Conservation (phyloP, 2,329 filamentous ascomycete species). For the Colletotrichum sp. region DNA sequence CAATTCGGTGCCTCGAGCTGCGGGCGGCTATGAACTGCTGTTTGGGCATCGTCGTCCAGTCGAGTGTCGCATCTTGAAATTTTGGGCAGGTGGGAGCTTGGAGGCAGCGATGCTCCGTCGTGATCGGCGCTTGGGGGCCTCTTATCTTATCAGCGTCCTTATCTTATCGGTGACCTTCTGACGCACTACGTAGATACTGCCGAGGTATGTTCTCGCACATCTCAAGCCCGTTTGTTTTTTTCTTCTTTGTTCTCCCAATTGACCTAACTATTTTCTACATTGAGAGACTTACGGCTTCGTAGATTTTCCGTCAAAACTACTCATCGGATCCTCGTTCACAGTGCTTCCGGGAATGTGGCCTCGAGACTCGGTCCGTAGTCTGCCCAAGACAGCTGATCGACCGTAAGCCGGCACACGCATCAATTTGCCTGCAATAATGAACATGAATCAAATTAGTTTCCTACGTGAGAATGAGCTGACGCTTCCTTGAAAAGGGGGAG, state of each 20-base stretch:
- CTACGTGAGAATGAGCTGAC: neutral
- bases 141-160: neutral
- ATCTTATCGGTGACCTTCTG: neutral
- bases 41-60: neutral
- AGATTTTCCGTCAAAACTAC: neutral
- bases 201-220: neutral
- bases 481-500: neutral
- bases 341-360: neutral
- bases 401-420: neutral
- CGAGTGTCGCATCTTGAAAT: neutral
- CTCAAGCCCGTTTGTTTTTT: too few relatives aligned
- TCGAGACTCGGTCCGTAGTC: neutral
- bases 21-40: constrained; percentile 49
- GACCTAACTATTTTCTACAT: accelerated
- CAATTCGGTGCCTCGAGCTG: constrained; percentile 57
- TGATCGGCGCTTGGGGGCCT: neutral
- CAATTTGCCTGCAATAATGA: neutral
- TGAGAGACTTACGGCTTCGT: neutral
- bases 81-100: neutral
- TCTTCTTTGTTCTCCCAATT: neutral
- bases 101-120: neutral
- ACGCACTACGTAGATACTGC: neutral
- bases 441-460: neutral
- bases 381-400: neutral
- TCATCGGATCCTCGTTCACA: neutral